These are phyloP conservation scores for Eimeria zaria DNA, from an alignment of 169 alveolate genomes.

Conservation along the genomic window DNA sequence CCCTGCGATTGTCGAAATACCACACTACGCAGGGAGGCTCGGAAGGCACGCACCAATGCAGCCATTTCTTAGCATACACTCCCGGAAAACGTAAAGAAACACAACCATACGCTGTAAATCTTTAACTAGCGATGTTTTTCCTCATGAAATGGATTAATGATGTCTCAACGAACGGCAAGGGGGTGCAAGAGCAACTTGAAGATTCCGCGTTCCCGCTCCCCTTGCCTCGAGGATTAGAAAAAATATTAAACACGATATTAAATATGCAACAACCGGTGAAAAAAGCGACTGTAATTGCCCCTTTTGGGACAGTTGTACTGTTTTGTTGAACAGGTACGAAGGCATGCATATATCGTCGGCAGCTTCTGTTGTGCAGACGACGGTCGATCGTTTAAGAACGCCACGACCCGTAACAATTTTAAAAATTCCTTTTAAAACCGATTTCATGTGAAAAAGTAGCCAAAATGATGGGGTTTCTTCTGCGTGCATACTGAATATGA, in stretches of 20 bases:
- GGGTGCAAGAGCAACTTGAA: neutral
- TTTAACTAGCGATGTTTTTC: neutral
- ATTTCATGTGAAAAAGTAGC: neutral
- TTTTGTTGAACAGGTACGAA: neutral
- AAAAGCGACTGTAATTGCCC: neutral
- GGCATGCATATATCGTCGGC: slow-evolving; percentile 8
- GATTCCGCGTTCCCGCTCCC: neutral
- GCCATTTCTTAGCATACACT: slow-evolving; percentile 9
- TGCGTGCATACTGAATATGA: neutral
- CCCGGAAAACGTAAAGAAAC: neutral
- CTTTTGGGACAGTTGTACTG: neutral
- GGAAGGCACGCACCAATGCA: neutral
- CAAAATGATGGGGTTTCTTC: neutral
- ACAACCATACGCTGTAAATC: neutral
- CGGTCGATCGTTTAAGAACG: neutral
- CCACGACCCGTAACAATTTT: neutral
- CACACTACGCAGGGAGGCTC: neutral
- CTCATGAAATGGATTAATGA: neutral
- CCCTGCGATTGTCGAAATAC: slow-evolving; percentile 8
- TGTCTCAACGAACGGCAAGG: neutral
- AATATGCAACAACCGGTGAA: neutral
- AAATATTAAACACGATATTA: neutral
- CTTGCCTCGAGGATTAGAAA: neutral
- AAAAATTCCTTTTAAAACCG: neutral
- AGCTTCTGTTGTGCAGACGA: neutral